Evolutionary conservation across 176 grass and related monocot genomes (phyloP), one percentile per base, ranked within the genome.

Genomic region (Canna indica): DNA sequence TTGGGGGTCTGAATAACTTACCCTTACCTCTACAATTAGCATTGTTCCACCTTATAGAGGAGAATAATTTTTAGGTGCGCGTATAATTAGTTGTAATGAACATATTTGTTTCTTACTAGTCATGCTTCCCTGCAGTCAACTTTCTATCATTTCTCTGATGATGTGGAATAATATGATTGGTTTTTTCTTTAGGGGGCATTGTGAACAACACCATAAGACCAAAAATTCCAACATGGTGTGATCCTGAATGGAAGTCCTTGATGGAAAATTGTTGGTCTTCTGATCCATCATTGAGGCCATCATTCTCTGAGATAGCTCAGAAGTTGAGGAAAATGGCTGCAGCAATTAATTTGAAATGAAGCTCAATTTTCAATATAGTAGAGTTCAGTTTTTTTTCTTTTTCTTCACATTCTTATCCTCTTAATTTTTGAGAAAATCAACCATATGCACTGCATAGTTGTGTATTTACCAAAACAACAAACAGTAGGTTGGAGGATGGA

Each of bases 221-320:
- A 15, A 50, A 67, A 46, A 66, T 76, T 36, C 60, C 74, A 27
- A 53, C 4, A 36, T 76, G 74, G 74, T 76, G 60, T 22, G 74
- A 76, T 46, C 74, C 74, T 50, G 44, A 47, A 27, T 76, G 74
- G 74, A 76, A 50, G 44, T 66, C 60, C 31, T 36, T 76, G 44
- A 76, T 76, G 74, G 74, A 76, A 63, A 76, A 45, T 33, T 76
- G 74, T 47, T 76, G 74, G 74, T 67, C 61, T 36, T 66, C 61
- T 54, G 61, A 76, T 76, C 74, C 74, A 36, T 29, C 59, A 26
- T 48, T 5, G 13, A 76, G 74, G 31, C 74, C 61, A 54, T 65
- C 74, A 64, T 76, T 66, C 25, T 76, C 74, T 5, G 74, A 76
- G 60, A 76, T 67, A 36, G 45, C 74, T 27, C 46, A 76, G 30